A percentile compares a stretch with the other conserved stretches of the same genome.
These are phyloP conservation scores for Condylostoma magnum DNA, from an alignment of 169 alveolate genomes.

Conservation along the genomic window DNA sequence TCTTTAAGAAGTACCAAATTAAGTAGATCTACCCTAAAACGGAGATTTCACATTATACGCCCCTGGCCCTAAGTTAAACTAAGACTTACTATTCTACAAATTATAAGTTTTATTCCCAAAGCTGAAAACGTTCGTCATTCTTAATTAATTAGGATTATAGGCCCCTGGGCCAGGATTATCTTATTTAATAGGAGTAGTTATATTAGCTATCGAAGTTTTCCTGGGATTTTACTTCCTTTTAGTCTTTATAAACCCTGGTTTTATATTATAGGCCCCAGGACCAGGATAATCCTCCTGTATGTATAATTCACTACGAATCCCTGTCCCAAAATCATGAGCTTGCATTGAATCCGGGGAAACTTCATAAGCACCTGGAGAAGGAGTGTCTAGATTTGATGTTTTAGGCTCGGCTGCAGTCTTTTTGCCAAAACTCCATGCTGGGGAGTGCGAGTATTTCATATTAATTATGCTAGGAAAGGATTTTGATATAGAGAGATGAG, in stretches of 20 bases:
- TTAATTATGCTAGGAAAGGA: not conserved
- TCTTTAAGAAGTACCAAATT: no score
- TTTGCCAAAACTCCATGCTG: conserved; percentile 20
- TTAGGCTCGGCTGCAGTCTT: conserved; percentile 16
- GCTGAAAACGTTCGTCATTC: no score
- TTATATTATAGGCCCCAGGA: conserved; percentile 15
- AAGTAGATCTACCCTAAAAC: no score
- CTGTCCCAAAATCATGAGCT: conserved; percentile 17
- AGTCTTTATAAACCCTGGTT: not conserved
- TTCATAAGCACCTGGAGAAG: conserved; percentile 17
- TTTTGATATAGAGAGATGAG: no score
- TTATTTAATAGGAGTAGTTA: no score
- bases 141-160: no score
- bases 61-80: no score
- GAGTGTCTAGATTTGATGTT: conserved; percentile 10
- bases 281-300: conserved; percentile 7
- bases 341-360: not conserved
- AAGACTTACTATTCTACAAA: no score
- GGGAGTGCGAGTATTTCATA: conserved; percentile 22
- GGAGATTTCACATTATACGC: no score
- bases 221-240: not conserved
- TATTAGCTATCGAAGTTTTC: no score
- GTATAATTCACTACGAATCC: not conserved
- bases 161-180: no score
- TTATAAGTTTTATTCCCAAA: no score